phyloP scores from a whole-genome alignment of 2,329 filamentous ascomycete species.

The Basipetospora chlamydospora region DNA sequence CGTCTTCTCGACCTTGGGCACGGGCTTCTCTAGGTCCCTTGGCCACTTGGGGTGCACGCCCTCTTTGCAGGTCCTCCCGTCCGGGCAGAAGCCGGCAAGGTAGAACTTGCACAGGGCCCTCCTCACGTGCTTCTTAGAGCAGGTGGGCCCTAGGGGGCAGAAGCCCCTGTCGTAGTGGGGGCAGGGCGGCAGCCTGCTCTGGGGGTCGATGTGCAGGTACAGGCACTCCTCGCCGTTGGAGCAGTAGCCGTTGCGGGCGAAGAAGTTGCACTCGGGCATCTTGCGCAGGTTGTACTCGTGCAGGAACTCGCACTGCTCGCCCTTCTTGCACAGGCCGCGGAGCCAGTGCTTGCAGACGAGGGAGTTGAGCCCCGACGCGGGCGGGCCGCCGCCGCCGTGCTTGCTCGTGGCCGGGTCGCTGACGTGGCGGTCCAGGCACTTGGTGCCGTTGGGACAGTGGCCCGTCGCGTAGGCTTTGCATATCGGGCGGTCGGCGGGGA shows the following conservation, averaged over 20 bases:
- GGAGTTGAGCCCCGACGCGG: conserved; percentile 50
- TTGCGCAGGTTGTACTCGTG: conserved; percentile 97
- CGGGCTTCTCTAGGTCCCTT: conserved; percentile 60
- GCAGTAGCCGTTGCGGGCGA: conserved; percentile 84
- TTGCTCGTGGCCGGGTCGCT: conserved; percentile 24
- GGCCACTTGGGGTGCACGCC: conserved; percentile 77
- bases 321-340: conserved; percentile 93
- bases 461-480: conserved; percentile 79
- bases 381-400: conserved; percentile 11
- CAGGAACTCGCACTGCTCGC: conserved; percentile 89
- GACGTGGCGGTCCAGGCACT: conserved; percentile 73
- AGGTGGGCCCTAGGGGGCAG: conserved; percentile 77
- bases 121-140: conserved; percentile 78
- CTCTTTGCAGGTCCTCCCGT: conserved; percentile 58
- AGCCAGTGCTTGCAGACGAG: conserved; percentile 99
- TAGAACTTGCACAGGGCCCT: conserved; percentile 73
- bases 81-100: conserved; percentile 86
- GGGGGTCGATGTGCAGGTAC: conserved; percentile 78
- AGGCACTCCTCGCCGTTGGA: conserved; percentile 94
- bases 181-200: conserved; percentile 64
- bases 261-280: conserved; percentile 98
- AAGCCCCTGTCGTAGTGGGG: conserved; percentile 92
- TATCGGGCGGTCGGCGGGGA: conserved; percentile 62
- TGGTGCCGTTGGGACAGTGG: conserved; percentile 71
- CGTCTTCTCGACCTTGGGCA: conserved; percentile 52